Evolutionary conservation across 345 rosid genomes (phyloP).

Genomic region (Nasturtium officinale): DNA sequence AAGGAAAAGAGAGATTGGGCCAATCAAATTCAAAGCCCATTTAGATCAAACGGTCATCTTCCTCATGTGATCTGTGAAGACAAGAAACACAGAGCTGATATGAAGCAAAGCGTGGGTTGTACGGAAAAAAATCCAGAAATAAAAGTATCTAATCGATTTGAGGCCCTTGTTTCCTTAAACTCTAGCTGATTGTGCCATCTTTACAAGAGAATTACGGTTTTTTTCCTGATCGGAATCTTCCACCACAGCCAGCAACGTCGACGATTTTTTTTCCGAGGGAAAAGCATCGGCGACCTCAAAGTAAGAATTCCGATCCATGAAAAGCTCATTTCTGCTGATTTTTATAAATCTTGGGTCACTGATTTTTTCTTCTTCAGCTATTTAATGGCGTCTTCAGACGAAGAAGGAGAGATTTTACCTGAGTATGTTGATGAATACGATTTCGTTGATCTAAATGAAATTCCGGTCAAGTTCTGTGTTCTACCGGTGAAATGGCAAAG

Average conservation of each 20-base stretch:
- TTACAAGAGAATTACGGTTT: too few relatives aligned
- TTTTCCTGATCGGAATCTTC: slow-evolving; percentile 79
- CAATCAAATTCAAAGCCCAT: not conserved
- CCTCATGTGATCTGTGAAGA: not conserved
- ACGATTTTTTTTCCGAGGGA: slow-evolving; percentile 73
- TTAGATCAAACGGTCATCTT: not conserved
- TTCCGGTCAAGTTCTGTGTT: not conserved
- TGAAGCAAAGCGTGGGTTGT: too few relatives aligned
- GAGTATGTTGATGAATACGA: not conserved
- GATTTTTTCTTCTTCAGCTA: not conserved
- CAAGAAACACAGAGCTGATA: not conserved
- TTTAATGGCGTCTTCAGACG: not conserved
- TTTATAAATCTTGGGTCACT: slow-evolving; percentile 58
- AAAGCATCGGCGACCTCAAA: slow-evolving; percentile 56
- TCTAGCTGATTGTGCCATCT: too few relatives aligned
- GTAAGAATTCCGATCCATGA: slow-evolving; percentile 58
- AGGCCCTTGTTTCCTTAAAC: too few relatives aligned
- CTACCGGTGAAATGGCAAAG: not conserved
- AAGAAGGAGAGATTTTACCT: not conserved
- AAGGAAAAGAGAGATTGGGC: not conserved
- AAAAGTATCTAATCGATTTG: too few relatives aligned
- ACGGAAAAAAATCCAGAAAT: too few relatives aligned
- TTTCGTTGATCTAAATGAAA: not conserved
- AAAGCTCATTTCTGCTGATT: slow-evolving; percentile 50
- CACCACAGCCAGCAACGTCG: slow-evolving; percentile 69